Evolutionary conservation across 2,329 filamentous ascomycete genomes (phyloP), one percentile per base, ranked within the genome.

Genomic region (Coniochaeta ligniaria): DNA sequence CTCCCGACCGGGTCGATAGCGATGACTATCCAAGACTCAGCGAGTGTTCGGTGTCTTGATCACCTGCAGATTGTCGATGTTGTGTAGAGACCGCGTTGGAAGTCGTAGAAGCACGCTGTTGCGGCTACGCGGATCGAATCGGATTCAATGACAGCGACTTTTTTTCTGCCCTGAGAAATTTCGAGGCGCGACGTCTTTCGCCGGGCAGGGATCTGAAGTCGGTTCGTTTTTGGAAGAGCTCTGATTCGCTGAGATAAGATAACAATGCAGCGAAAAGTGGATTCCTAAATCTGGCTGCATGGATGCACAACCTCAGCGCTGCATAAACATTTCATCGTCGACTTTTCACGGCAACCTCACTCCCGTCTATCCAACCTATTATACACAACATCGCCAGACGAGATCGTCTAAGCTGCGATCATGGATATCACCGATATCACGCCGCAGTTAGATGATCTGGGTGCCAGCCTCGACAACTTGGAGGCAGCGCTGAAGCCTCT

Each of bases 391-490:
- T 52, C 47, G 24, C 3, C 22, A 16, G 9, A 52, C 24, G 3
- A 26, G 24, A 52, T 52, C 47, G 24, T 2, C 31, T 28, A 52
- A 52, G 47, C 24, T 3, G 26, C 20, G 60, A 62, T 33, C 14
- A 81, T 82, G 79, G 79, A 81, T 60, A 71, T 76, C 47, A 70
- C 76, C 64, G 82, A 89, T 69, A 79, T 95, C 59, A 75, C 82
- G 11, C 84, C 88, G 33, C 83, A 90, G 58, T 78, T 96, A 58
- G 85, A 90, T 68, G 83, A 87, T 72, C 85, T 97, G 58, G 88
- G 92, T 66, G 83, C 85, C 66, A 86, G 92, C 71, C 84, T 98
- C 58, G 90, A 96, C 74, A 84, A 88, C 60, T 82, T 98, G 55
- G 86, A 96, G 71, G 83, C 87, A 38, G 80, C 84, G 4, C 80